These are phyloP conservation scores for Trichodelitschia bisporula DNA, from an alignment of 495 filamentous ascomycete species.

Conservation along the genomic window DNA sequence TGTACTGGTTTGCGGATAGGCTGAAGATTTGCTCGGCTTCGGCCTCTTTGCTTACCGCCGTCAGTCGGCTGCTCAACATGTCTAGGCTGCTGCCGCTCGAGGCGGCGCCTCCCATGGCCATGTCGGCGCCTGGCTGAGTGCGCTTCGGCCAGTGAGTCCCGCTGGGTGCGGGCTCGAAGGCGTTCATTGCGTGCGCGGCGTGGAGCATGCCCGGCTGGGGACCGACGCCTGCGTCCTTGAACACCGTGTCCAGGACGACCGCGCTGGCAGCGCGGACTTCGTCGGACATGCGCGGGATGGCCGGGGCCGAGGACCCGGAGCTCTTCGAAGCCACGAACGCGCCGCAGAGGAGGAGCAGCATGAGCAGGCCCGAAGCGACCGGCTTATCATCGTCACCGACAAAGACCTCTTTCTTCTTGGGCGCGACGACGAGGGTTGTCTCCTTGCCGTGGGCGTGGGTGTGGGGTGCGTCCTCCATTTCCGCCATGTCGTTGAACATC, in stretches of 20 bases:
- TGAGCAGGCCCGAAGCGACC: slow-evolving; percentile 16
- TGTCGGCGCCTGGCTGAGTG: slow-evolving; percentile 28
- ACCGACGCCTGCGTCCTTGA: slow-evolving; percentile 34
- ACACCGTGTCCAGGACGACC: slow-evolving; percentile 65
- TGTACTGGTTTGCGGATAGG: slow-evolving; percentile 71
- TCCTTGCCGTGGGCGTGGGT: slow-evolving; percentile 4
- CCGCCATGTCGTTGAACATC: slow-evolving; percentile 40
- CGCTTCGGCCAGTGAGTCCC: slow-evolving; percentile 15
- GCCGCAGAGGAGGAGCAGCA: slow-evolving; percentile 78
- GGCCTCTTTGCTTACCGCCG: slow-evolving; percentile 58
- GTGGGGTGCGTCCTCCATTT: slow-evolving; percentile 11
- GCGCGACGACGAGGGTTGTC: slow-evolving; percentile 22
- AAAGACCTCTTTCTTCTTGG: slow-evolving; percentile 31
- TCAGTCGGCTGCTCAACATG: slow-evolving; percentile 46
- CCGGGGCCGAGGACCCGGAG: slow-evolving; percentile 27
- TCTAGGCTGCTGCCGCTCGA: slow-evolving; percentile 26
- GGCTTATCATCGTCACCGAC: slow-evolving; percentile 22
- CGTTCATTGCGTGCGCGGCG: too few relatives aligned
- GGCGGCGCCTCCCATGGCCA: slow-evolving; percentile 11
- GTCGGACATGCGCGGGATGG: slow-evolving; percentile 68
- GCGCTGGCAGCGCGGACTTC: slow-evolving; percentile 85
- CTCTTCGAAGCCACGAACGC: slow-evolving; percentile 87
- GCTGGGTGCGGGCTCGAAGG: slow-evolving; percentile 17
- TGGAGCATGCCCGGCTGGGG: slow-evolving; percentile 13
- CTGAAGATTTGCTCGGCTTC: slow-evolving; percentile 76